Evolutionary conservation across 179 eudicot species (phyloP), one percentile per base, ranked within the genome.

Genomic region (Nepenthes alata): DNA sequence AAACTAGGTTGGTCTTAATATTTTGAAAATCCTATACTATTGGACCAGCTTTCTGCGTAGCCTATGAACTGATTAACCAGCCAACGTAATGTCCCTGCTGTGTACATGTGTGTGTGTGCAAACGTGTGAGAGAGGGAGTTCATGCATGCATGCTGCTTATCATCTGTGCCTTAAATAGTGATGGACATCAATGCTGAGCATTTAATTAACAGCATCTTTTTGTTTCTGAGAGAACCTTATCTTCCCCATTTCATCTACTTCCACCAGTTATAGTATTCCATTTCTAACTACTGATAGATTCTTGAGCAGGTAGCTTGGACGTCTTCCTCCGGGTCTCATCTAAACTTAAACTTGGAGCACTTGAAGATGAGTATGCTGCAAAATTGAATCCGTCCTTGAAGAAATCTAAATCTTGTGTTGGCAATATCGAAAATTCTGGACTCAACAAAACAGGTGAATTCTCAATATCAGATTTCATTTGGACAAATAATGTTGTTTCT

Each of bases 321-420:
- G 51, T 76, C 15, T 91, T 81, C 67, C 86, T 81, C 60, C 84
- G 82, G 39, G 80, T 91, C 53, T 80, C 89, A 35, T 80, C 83
- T 53, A 89, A 89, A 80, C 86, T 91, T 52, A 91, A 85, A 80
- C 81, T 91, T 73, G 81, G 78, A 68, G 71, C 67, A 35, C 57
- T 71, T 68, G 85, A 82, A 65, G 96, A 89, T 70, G 87, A 84
- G 35, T 77, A 72, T 71, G 78, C 84, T 51, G 54, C 61, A 60
- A 80, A 79, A 69, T 50, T 66, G 58, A 69, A 77, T 70, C 71
- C 83, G 14, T 77, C 81, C 11, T 45, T 66, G 53, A 75, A 77
- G 57, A 75, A 75, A 62, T 51, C 81, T 53, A 78, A 39, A 37
- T 70, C 83, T 75, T 55, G 63, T 66, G 35, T 60, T 62, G 76